These are phyloP conservation scores for Vitis labrusca DNA, from an alignment of 164 flowering plant genomes.

Conservation along the genomic window DNA sequence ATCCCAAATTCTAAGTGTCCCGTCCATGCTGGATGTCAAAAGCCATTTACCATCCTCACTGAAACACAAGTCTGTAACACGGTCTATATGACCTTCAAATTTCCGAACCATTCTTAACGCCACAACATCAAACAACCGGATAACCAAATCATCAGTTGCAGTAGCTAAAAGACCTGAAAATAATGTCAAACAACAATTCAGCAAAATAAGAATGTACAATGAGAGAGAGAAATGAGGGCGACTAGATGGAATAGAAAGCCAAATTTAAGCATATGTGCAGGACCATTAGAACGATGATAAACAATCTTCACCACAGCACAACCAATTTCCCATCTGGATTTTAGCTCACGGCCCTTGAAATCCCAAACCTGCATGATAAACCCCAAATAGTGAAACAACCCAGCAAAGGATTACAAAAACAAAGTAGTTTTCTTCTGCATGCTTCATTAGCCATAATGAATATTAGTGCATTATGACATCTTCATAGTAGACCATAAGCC, in stretches of 20 bases:
- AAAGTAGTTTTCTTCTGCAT: background rate
- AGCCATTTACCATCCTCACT: constrained; percentile 99
- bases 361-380: constrained; percentile 78
- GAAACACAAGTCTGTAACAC: constrained; percentile 93
- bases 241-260: background rate
- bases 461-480: no score
- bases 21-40: constrained; percentile 96
- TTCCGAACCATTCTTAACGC: constrained; percentile 84
- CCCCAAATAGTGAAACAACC: background rate
- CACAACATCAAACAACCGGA: constrained; percentile 81
- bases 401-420: background rate
- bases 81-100: constrained; percentile 93
- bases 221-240: background rate
- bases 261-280: background rate
- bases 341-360: constrained; percentile 72
- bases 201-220: background rate
- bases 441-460: background rate
- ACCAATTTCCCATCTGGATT: constrained; percentile 84
- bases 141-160: constrained; percentile 77
- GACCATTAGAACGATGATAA: constrained; percentile 85
- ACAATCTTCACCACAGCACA: constrained; percentile 68
- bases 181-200: background rate
- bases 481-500: no score
- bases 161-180: constrained; percentile 83
- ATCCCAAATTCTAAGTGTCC: constrained; percentile 96